phyloP scores from a whole-genome alignment of 2,329 filamentous ascomycete genomes.

The Fusarium abutilonis region DNA sequence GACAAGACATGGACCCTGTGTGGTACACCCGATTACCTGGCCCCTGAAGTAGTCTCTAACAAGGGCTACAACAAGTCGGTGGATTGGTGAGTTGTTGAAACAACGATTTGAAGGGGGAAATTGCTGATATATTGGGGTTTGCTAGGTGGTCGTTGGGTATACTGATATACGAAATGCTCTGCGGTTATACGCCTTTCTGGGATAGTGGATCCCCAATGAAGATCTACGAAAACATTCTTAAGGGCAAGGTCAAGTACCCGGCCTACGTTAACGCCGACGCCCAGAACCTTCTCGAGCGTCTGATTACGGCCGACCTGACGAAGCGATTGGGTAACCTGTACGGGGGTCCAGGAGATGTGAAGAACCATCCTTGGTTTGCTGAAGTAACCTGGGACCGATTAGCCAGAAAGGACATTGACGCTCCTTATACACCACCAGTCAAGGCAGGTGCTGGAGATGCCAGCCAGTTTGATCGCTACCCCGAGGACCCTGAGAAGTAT shows the following conservation, averaged over 20 bases:
- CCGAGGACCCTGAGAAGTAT: constrained; percentile 95
- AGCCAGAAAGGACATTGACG: constrained; percentile 95
- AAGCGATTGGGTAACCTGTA: constrained; percentile 95
- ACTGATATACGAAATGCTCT: constrained; percentile 99
- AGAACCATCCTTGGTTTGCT: constrained; percentile 94
- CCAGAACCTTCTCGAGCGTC: constrained; percentile 87
- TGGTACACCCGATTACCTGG: constrained; percentile 96
- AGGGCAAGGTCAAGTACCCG: constrained; percentile 95
- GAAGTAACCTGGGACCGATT: constrained; percentile 98
- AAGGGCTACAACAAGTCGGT: constrained; percentile 99
- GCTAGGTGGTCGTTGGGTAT: constrained; percentile 97
- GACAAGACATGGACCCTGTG: constrained; percentile 99
- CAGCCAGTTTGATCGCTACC: constrained; percentile 97
- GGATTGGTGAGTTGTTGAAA: constrained; percentile 79
- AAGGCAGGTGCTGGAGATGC: constrained; percentile 93
- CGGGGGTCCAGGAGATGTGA: constrained; percentile 89
- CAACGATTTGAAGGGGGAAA: neutral
- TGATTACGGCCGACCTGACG: constrained; percentile 94
- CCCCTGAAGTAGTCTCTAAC: constrained; percentile 97
- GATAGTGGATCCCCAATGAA: constrained; percentile 97
- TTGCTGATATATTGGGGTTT: constrained; percentile 16
- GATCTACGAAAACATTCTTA: constrained; percentile 99
- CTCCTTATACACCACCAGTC: constrained; percentile 95
- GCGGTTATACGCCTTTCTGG: constrained; percentile 99
- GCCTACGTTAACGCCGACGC: constrained; percentile 95